Conservation (phyloP, 768 basidiomycete genomes). For the Hygrophorus pudorinus region DNA sequence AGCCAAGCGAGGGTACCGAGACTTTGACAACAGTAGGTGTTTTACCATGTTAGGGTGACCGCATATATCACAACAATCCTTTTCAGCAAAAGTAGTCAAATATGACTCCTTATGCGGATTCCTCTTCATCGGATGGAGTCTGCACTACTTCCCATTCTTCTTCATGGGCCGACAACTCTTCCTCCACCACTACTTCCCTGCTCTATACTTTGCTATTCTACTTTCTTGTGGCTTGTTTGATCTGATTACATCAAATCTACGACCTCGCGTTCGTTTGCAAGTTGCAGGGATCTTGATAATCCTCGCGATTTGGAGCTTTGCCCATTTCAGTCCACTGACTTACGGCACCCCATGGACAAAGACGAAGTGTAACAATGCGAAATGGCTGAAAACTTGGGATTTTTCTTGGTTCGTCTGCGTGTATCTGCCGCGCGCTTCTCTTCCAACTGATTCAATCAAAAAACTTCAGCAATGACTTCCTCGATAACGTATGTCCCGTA, state of each 20-base stretch:
- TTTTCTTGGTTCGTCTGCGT: conserved; percentile 58
- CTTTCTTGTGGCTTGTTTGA: conserved; percentile 75
- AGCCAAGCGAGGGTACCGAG: conserved; percentile 82
- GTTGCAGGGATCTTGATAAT: conserved; percentile 68
- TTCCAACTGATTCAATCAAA: too few species aligned
- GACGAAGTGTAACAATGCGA: conserved; percentile 59
- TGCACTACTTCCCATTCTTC: conserved; percentile 97
- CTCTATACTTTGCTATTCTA: conserved; percentile 88
- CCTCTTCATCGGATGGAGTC: conserved; percentile 81
- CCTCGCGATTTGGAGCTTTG: conserved; percentile 69
- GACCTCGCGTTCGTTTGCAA: conserved; percentile 70
- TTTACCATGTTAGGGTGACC: neutral
- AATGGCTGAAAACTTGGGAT: conserved; percentile 94
- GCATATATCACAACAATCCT: neutral
- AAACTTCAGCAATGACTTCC: conserved; percentile 50
- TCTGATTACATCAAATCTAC: conserved; percentile 66
- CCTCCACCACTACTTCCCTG: conserved; percentile 96
- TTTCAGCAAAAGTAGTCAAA: conserved; percentile 75
- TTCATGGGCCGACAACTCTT: conserved; percentile 96
- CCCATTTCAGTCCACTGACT: conserved; percentile 66
- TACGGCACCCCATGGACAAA: conserved; percentile 90
- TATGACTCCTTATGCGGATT: conserved; percentile 89
- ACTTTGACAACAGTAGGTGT: conserved; percentile 83
- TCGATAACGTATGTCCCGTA: conserved; percentile 42
- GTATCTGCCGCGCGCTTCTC: too few species aligned